A percentile compares a stretch with the other conserved stretches of the same genome.
These are phyloP conservation scores for Fusarium sarcochroum DNA, from an alignment of 2,329 filamentous ascomycete species.

Conservation along the genomic window DNA sequence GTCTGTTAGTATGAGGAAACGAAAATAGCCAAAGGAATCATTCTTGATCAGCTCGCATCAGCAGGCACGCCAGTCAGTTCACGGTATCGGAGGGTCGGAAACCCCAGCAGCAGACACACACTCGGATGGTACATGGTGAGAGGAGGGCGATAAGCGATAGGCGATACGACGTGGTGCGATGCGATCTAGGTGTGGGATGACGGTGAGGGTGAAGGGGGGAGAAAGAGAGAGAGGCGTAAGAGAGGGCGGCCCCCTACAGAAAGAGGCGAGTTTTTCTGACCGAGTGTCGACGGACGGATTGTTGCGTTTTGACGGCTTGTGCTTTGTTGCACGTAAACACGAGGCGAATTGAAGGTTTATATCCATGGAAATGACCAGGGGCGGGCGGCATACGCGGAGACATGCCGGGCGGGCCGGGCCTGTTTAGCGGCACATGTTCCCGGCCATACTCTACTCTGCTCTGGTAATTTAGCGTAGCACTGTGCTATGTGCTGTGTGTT, in stretches of 20 bases:
- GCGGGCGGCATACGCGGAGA: constrained; percentile 20
- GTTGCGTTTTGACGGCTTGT: constrained; percentile 35
- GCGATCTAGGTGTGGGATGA: constrained; percentile 7
- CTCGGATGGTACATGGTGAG: background rate
- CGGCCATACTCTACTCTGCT: constrained; percentile 5
- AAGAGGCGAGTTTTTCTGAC: constrained; percentile 38
- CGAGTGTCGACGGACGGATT: constrained; percentile 34
- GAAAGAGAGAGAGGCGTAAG: background rate
- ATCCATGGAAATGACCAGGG: constrained; percentile 20
- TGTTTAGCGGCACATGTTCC: constrained; percentile 24
- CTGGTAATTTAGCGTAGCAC: background rate
- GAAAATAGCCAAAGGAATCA: constrained; percentile 33
- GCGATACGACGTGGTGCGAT: background rate
- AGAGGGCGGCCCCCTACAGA: constrained; percentile 32
- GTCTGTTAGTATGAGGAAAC: background rate
- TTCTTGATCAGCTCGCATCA: constrained; percentile 18
- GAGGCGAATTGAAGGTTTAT: constrained; percentile 38
- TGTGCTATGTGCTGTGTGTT: background rate
- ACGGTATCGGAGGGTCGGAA: constrained; percentile 15
- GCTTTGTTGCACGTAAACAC: constrained; percentile 21
- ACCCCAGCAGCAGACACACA: background rate
- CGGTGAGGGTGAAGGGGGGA: constrained; percentile 14
- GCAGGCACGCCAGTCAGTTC: constrained; percentile 4
- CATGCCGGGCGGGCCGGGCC: constrained; percentile 39
- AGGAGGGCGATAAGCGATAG: background rate